Base-by-base conservation (phyloP, 331 rosid genomes). In the Malus hybrid region DNA sequence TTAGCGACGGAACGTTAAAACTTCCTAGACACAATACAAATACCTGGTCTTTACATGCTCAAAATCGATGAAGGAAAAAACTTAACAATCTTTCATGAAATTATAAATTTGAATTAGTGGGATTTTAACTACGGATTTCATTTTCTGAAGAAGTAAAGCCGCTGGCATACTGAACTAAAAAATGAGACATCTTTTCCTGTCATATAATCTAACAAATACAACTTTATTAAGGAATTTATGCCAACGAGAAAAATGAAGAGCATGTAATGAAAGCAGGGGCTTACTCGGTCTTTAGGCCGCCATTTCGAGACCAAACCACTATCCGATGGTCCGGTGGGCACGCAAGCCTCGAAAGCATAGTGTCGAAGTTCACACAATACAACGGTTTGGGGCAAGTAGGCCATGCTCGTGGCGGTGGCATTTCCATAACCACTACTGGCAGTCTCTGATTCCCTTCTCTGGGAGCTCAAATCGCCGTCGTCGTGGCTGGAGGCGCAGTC, bases 251-350 rank as follows among this genome's bases (percentile, higher is more conserved):
- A 64, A 22, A 42, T 0, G 19, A 74, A 12, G 34, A 60, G 22
- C 14, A 34, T 50, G 28, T 36, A 64, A 24, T 50, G 2, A 28
- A 13, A 77, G 50, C 16, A 32, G 29, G 18, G 33, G 39, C 88
- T 89, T 80, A 95, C 99, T 78, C 93, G 78, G 55, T 92, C 98
- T 85, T 92, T 92, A 11, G 96, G 97, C 76, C 97, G 82, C 98
- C 99, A 95, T 83, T 92, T 95, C 1, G 98, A 95, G 69, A 95
- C 96, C 80, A 90, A 70, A 3, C 99, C 99, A 34, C 90, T 84
- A 29, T 89, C 93, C 2, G 96, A 88, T 3, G 98, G 97, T 9
- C 99, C 97, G 0, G 82, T 70, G 15, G 93, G 89, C 63, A 84
- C 73, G 28, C 86, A 78, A 16, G 85, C 90, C 86, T 95, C 98